Conservation (phyloP, 2,329 filamentous ascomycete genomes). For the Talaromyces islandicus region DNA sequence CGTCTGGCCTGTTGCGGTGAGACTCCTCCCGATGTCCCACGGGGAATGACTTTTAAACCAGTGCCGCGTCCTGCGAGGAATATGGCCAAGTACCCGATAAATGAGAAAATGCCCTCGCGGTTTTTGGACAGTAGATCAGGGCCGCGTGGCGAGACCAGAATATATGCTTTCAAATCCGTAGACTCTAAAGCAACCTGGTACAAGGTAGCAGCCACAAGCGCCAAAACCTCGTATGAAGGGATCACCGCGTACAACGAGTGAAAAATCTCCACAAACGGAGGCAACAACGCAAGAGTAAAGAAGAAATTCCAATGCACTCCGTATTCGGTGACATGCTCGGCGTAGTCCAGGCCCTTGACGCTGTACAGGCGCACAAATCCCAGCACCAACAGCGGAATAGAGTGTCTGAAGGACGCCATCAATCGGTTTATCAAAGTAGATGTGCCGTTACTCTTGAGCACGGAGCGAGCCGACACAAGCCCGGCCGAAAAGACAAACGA, state of each 20-base stretch:
- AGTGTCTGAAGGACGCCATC: constrained; percentile 65
- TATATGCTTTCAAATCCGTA: constrained; percentile 72
- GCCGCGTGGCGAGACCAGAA: constrained; percentile 71
- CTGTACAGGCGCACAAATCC: constrained; percentile 76
- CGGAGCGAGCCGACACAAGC: constrained; percentile 76
- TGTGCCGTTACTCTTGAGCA: constrained; percentile 53
- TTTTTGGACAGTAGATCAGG: constrained; percentile 80
- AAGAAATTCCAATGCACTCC: constrained; percentile 99
- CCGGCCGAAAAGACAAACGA: constrained; percentile 96
- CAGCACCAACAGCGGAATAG: constrained; percentile 72
- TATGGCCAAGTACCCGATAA: constrained; percentile 87
- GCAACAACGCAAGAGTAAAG: constrained; percentile 84
- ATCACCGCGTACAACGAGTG: constrained; percentile 65
- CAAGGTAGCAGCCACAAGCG: constrained; percentile 58
- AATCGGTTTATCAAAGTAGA: constrained; percentile 52
- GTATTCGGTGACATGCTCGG: constrained; percentile 95
- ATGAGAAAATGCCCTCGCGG: constrained; percentile 91
- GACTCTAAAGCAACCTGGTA: constrained; percentile 75
- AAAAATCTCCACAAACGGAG: constrained; percentile 80
- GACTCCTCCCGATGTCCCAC: constrained; percentile 44
- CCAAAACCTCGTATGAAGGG: constrained; percentile 70
- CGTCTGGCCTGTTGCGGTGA: constrained; percentile 41
- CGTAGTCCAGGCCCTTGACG: constrained; percentile 92
- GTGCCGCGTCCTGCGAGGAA: constrained; percentile 84
- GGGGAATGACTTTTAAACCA: constrained; percentile 72